phyloP scores from a whole-genome alignment of 345 rosid species.

The Murraya paniculata region DNA sequence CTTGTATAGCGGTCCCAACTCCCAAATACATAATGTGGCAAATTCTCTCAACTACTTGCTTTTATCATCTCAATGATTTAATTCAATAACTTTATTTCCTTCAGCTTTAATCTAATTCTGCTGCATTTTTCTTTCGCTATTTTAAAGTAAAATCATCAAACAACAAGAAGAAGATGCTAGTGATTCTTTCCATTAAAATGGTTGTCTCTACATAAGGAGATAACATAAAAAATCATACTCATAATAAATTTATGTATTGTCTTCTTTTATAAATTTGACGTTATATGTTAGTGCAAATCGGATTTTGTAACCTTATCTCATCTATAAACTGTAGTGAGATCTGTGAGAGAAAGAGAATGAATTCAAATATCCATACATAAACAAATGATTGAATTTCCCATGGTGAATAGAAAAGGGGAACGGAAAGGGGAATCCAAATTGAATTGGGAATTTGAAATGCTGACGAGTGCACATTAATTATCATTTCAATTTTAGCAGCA shows the following conservation, averaged over 20 bases:
- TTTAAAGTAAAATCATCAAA: neutral
- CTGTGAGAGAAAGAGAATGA: neutral
- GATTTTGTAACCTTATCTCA: neutral
- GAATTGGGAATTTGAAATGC: slow-evolving; percentile 7
- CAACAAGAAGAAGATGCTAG: neutral
- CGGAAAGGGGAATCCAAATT: slow-evolving; percentile 12
- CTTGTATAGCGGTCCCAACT: neutral
- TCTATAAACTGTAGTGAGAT: neutral
- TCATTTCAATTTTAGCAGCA: neutral
- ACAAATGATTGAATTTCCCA: neutral
- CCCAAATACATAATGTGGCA: neutral
- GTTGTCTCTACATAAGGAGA: no score
- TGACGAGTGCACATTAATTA: neutral
- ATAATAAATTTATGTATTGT: no score
- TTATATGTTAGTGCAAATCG: neutral
- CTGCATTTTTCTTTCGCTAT: neutral
- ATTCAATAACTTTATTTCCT: neutral
- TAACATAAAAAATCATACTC: no score
- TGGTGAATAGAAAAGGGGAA: neutral
- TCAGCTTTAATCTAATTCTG: neutral
- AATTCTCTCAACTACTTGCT: neutral
- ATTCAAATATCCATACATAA: neutral
- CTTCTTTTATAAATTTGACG: neutral
- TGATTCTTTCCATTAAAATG: no score
- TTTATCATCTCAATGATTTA: neutral